Conservation (phyloP, 2,329 filamentous ascomycete genomes). For the Epichloe bromicola region DNA sequence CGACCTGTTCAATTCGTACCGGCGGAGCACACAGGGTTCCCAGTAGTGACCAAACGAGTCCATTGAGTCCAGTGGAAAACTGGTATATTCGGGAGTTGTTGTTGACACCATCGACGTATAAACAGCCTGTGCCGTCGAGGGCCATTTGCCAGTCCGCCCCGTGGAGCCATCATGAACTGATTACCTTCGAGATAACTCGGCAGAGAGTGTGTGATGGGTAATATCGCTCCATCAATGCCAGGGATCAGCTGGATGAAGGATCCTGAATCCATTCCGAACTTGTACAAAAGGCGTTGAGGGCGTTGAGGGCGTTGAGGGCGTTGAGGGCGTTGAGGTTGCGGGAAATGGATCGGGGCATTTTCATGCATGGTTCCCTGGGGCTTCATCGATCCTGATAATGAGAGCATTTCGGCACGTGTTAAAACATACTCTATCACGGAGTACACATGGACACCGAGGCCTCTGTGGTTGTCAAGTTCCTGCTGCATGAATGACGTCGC, state of each 20-base stretch:
- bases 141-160: not conserved
- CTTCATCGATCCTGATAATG: conserved; percentile 38
- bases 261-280: conserved; percentile 37
- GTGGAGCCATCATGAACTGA: not conserved
- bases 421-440: conserved; percentile 15
- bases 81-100: too few species aligned
- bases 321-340: conserved; percentile 28
- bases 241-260: conserved; percentile 27
- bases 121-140: too few species aligned
- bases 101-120: too few species aligned
- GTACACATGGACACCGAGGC: not conserved
- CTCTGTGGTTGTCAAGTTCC: too few species aligned
- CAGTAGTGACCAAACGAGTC: too few species aligned
- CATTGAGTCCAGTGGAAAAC: too few species aligned
- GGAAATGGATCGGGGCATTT: conserved; percentile 41
- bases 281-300: conserved; percentile 34
- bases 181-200: too few species aligned
- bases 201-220: conserved; percentile 47
- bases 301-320: conserved; percentile 18
- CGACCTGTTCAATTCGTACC: too few species aligned
- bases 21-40: too few species aligned
- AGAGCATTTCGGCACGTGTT: conserved; percentile 44
- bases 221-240: conserved; percentile 43
- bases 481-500: too few species aligned
- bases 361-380: conserved; percentile 49